Conservation (phyloP, 2,329 filamentous ascomycete species). For the Macrophomina phaseolina region DNA sequence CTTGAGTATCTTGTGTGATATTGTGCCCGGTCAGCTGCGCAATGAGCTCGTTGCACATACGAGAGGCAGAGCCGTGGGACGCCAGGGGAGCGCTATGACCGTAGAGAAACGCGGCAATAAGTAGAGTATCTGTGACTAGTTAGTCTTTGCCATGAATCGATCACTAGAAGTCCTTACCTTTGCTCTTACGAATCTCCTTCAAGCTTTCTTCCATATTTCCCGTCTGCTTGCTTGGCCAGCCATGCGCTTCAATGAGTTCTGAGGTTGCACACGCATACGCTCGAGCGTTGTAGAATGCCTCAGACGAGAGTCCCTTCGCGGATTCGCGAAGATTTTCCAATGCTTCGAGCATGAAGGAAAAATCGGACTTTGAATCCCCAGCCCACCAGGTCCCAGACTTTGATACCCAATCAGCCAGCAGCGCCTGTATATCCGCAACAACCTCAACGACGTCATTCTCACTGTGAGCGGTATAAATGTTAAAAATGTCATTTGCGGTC, state of each 20-base stretch:
- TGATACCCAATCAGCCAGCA: conserved; percentile 53
- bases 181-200: conserved; percentile 36
- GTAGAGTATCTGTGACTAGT: conserved; percentile 49
- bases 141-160: background rate
- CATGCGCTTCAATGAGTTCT: conserved; percentile 50
- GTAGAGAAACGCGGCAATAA: conserved; percentile 55
- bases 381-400: conserved; percentile 26
- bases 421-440: conserved; percentile 56
- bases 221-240: conserved; percentile 45
- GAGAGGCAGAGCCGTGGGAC: conserved; percentile 53
- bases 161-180: background rate
- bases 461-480: conserved; percentile 52
- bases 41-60: conserved; percentile 65
- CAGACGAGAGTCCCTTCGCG: conserved; percentile 33
- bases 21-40: conserved; percentile 64
- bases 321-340: conserved; percentile 31
- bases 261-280: conserved; percentile 45
- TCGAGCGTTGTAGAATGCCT: conserved; percentile 51
- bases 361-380: background rate
- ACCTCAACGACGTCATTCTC: conserved; percentile 60
- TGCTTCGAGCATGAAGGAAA: conserved; percentile 36
- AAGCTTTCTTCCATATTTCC: conserved; percentile 45
- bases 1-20: conserved; percentile 47
- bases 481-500: conserved; percentile 61
- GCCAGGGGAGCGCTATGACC: conserved; percentile 57